Percentiles rank a stretch among this genome's conserved stretches.
Evolutionary conservation across 2,329 filamentous ascomycete genomes (phyloP).

Genomic region (Atkinsonella texensis): DNA sequence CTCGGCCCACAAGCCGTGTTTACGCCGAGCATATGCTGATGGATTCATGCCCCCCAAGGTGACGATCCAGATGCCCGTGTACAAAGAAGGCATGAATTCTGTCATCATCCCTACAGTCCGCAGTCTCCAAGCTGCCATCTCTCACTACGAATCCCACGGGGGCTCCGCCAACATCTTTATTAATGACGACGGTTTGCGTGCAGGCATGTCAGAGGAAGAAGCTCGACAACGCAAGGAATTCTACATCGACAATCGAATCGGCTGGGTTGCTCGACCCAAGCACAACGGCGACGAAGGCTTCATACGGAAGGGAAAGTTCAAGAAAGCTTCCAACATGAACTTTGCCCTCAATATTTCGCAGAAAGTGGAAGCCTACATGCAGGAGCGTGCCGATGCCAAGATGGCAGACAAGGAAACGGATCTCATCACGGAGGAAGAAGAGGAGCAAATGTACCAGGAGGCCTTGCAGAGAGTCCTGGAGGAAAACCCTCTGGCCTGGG

Average conservation of each 20-base stretch:
- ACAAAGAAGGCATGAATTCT: conserved; percentile 27
- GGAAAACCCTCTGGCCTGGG: conserved; percentile 36
- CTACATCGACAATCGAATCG: conserved; percentile 36
- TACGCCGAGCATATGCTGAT: conserved; percentile 20
- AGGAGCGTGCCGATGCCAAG: conserved; percentile 15
- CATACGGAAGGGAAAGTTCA: conserved; percentile 51
- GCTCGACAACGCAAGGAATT: conserved; percentile 31
- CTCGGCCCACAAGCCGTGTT: conserved; percentile 24
- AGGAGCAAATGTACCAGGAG: conserved; percentile 36
- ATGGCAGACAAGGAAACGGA: conserved; percentile 10
- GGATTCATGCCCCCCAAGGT: conserved; percentile 24
- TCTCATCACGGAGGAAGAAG: conserved; percentile 15
- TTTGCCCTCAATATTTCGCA: conserved; percentile 51
- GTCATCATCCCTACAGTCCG: conserved; percentile 38
- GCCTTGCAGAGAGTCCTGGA: conserved; percentile 37
- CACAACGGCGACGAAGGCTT: conserved; percentile 37
- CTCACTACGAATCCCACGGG: conserved; percentile 34
- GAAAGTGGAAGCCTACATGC: conserved; percentile 48
- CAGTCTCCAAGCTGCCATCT: conserved; percentile 36
- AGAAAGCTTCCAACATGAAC: conserved; percentile 69
- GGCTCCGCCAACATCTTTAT: conserved; percentile 42
- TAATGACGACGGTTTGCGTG: conserved; percentile 51
- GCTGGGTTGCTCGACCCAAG: conserved; percentile 33
- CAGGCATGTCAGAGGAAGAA: conserved; percentile 30
- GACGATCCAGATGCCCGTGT: conserved; percentile 25